phyloP scores from a whole-genome alignment of 495 filamentous ascomycete genomes.

The Podospora sp. region DNA sequence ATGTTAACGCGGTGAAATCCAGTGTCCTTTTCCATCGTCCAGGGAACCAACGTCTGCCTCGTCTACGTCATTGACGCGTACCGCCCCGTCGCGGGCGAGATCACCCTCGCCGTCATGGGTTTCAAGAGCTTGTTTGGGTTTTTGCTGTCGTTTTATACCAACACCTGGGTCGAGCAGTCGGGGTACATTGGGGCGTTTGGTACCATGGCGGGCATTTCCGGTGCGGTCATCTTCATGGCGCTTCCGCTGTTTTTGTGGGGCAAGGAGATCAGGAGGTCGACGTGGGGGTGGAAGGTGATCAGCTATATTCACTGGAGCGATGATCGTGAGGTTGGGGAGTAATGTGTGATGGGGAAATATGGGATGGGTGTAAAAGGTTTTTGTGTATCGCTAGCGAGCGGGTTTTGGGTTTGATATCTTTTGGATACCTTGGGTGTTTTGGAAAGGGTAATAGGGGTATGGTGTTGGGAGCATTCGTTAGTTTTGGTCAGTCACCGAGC shows the following conservation, averaged over 20 bases:
- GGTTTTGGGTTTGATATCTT: not conserved
- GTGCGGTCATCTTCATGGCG: slow-evolving; percentile 42
- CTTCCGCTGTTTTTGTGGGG: slow-evolving; percentile 55
- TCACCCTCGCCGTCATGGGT: slow-evolving; percentile 53
- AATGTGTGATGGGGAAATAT: not conserved
- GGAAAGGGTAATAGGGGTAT: not conserved
- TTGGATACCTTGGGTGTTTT: slow-evolving; percentile 1
- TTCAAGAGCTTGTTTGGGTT: slow-evolving; percentile 63
- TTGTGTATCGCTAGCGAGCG: not conserved
- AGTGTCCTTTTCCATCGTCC: slow-evolving; percentile 57
- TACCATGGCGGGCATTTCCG: slow-evolving; percentile 55
- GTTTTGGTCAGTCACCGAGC: not conserved
- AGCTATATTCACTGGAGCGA: slow-evolving; percentile 51
- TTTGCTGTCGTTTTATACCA: slow-evolving; percentile 61
- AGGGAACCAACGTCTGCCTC: slow-evolving; percentile 54
- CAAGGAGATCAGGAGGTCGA: slow-evolving; percentile 47
- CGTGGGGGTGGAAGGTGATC: slow-evolving; percentile 51
- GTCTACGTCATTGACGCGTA: slow-evolving; percentile 60
- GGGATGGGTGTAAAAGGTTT: not conserved
- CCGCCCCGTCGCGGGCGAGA: slow-evolving; percentile 56
- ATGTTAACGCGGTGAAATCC: no score
- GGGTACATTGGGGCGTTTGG: slow-evolving; percentile 57
- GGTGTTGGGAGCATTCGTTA: slow-evolving; percentile 2
- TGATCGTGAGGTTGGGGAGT: slow-evolving; percentile 56
- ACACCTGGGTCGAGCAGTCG: slow-evolving; percentile 55